phyloP scores from a whole-genome alignment of 148 eudicot species.

The Selenicereus undatus region DNA sequence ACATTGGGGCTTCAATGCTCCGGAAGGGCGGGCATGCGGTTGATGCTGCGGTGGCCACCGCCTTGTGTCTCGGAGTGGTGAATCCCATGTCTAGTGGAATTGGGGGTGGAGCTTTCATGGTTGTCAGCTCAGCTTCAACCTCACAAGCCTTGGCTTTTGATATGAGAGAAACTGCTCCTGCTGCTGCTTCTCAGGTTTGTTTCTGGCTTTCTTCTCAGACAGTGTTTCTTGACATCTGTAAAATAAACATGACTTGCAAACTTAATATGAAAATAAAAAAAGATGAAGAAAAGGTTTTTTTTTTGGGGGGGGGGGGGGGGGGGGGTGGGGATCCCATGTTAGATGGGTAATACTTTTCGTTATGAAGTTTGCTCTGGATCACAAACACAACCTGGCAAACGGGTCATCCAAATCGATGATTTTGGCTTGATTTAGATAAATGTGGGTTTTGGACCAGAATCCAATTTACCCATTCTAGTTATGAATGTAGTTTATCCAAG shows the following conservation, averaged over 20 bases:
- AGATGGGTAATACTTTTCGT: no score
- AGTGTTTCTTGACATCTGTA: not conserved
- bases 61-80: slow-evolving; percentile 78
- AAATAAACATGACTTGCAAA: not conserved
- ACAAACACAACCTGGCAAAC: not conserved
- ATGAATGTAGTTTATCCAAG: not conserved
- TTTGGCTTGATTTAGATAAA: not conserved
- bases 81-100: slow-evolving; percentile 80
- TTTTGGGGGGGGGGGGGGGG: no score
- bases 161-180: slow-evolving; percentile 86
- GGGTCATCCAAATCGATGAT: not conserved
- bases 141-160: slow-evolving; percentile 58
- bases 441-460: not conserved
- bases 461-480: not conserved
- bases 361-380: no score
- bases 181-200: slow-evolving; percentile 73
- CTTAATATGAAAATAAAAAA: not conserved
- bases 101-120: slow-evolving; percentile 96
- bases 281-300: no score
- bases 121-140: slow-evolving; percentile 57
- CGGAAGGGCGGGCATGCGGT: slow-evolving; percentile 79
- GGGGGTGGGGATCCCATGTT: no score
- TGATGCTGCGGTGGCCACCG: slow-evolving; percentile 89
- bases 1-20: slow-evolving; percentile 65
- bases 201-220: not conserved